A percentile compares a stretch with the other conserved stretches of the same genome.
Evolutionary conservation across 1,284 basidiomycete genomes (phyloP).

Genomic region (Trametes pubescens): DNA sequence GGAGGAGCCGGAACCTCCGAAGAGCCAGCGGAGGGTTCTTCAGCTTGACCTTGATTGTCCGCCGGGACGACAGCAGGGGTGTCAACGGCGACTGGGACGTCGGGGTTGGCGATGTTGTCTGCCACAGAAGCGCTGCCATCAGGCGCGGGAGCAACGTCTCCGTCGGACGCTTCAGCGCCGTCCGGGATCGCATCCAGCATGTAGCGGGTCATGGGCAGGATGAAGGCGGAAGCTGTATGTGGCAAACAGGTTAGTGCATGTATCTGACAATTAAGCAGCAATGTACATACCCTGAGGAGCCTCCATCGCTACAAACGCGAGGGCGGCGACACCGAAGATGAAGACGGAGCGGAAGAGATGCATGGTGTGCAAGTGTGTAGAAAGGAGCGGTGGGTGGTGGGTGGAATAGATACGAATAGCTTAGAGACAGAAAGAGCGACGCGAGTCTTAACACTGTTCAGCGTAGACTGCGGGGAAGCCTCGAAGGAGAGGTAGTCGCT

Average conservation of each 20-base stretch:
- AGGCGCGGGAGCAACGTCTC: neutral
- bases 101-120: neutral
- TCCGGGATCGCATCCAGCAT: slow-evolving; percentile 33
- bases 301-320: slow-evolving; percentile 20
- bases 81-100: slow-evolving; percentile 14
- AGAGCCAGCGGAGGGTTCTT: slow-evolving; percentile 3
- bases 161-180: slow-evolving; percentile 13
- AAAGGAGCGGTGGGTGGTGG: slow-evolving; percentile 14
- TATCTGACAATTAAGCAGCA: neutral
- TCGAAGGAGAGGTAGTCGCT: slow-evolving; percentile 17
- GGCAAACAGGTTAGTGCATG: neutral
- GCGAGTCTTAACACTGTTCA: slow-evolving; percentile 16
- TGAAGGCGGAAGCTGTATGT: slow-evolving; percentile 24
- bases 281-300: slow-evolving; percentile 19
- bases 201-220: slow-evolving; percentile 29
- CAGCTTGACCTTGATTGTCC: neutral
- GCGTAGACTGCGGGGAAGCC: slow-evolving; percentile 21
- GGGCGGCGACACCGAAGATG: slow-evolving; percentile 19
- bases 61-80: slow-evolving; percentile 6
- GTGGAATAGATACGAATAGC: slow-evolving; percentile 32
- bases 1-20: neutral
- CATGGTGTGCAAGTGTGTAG: slow-evolving; percentile 16
- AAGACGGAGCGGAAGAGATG: slow-evolving; percentile 31
- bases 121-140: neutral
- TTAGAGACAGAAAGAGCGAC: slow-evolving; percentile 20